Conservation (phyloP, 352 stramenopile genomes). For the Phytophthora quininea region DNA sequence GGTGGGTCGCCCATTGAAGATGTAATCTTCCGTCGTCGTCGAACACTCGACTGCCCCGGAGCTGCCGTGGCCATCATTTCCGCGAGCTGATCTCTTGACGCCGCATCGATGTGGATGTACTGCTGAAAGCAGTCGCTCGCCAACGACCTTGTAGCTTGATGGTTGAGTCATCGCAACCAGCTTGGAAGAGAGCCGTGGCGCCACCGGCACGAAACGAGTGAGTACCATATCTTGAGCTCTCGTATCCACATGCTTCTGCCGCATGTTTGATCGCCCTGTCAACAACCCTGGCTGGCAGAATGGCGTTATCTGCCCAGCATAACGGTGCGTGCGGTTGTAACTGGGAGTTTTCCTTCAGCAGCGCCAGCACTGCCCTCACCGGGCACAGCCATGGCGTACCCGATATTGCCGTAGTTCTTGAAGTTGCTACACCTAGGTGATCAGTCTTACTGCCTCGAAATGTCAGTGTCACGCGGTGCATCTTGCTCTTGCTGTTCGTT, state of each 20-base stretch:
- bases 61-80: too few species aligned
- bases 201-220: conserved; percentile 11
- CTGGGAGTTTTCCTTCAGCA: background rate
- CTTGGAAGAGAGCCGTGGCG: conserved; percentile 8
- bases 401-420: background rate
- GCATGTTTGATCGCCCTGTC: background rate
- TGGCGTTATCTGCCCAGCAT: background rate
- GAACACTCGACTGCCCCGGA: too few species aligned
- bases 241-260: background rate
- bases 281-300: background rate
- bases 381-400: background rate
- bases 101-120: conserved; percentile 1
- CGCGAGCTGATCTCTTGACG: too few species aligned
- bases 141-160: conserved; percentile 8
- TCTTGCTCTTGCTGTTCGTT: background rate
- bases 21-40: too few species aligned
- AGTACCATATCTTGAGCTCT: conserved; percentile 1
- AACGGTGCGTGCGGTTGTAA: background rate
- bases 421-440: background rate
- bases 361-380: background rate
- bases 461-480: background rate
- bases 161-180: background rate
- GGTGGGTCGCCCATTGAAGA: too few species aligned
- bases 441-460: conserved; percentile 5
- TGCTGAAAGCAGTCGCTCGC: conserved; percentile 4